phyloP scores from a whole-genome alignment of 2,329 filamentous ascomycete genomes.

The Aspergillus latus region DNA sequence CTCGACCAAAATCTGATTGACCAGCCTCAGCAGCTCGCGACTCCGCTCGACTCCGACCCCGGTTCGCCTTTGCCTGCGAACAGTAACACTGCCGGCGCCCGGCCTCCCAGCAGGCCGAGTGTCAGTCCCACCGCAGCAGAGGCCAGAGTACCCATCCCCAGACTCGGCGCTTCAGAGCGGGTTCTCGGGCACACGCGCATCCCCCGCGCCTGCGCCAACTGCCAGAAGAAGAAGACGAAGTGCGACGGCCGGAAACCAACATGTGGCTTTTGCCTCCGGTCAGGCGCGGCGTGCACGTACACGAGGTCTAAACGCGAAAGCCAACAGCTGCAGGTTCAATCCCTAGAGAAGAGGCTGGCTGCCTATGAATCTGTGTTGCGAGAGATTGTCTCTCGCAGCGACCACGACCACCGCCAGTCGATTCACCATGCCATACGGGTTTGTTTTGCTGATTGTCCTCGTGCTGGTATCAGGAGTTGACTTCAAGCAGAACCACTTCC shows the following conservation, averaged over 20 bases:
- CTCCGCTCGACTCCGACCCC: background rate
- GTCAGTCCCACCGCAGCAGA: background rate
- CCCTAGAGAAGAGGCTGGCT: conserved; percentile 4
- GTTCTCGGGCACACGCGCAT: conserved; percentile 10
- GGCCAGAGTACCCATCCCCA: conserved; percentile 8
- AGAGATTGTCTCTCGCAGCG: conserved; percentile 15
- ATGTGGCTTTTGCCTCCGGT: conserved; percentile 16
- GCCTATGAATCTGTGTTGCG: conserved; percentile 20
- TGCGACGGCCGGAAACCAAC: conserved; percentile 22
- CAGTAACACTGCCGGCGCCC: background rate
- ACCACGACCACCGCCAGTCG: background rate
- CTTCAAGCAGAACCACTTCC: conserved; percentile 14
- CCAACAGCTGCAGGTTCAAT: conserved; percentile 14
- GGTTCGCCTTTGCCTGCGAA: background rate
- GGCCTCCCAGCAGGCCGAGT: background rate
- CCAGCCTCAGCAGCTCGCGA: conserved; percentile 1
- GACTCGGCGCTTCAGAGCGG: background rate
- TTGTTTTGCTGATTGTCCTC: background rate
- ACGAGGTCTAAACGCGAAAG: conserved; percentile 20
- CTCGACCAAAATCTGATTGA: background rate
- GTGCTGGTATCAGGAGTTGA: background rate
- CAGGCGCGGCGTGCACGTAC: conserved; percentile 16
- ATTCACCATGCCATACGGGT: conserved; percentile 19
- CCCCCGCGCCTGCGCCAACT: conserved; percentile 19
- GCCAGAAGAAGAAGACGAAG: conserved; percentile 22